phyloP scores from a whole-genome alignment of 257 asterid species.

The Craterostigma plantagineum region DNA sequence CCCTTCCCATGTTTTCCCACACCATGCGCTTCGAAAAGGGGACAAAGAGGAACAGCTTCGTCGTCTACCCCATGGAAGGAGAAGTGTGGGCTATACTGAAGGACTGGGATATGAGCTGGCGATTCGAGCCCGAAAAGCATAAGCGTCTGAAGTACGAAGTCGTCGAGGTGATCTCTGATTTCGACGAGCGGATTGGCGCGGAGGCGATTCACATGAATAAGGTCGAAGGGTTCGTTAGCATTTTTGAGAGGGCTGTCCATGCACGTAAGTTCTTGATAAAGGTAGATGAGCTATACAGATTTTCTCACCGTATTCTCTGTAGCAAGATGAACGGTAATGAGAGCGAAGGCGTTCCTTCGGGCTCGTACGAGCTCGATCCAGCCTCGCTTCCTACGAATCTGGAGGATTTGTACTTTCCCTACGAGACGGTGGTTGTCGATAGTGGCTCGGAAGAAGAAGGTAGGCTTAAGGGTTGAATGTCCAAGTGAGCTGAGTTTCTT shows the following conservation, averaged over 20 bases:
- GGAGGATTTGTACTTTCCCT: conserved; percentile 17
- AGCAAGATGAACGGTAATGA: conserved; percentile 32
- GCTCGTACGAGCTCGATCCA: conserved; percentile 44
- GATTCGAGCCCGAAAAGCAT: conserved; percentile 17
- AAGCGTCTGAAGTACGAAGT: conserved; percentile 31
- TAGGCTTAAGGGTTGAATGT: no score
- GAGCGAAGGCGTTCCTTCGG: conserved; percentile 28
- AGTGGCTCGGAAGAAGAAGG: no score
- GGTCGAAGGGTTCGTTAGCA: conserved; percentile 31
- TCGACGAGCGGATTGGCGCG: conserved; percentile 15
- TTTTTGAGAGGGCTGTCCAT: conserved; percentile 20
- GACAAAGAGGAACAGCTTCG: conserved; percentile 17
- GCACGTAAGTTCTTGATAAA: conserved; percentile 12
- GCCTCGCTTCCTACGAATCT: conserved; percentile 23
- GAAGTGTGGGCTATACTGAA: conserved; percentile 73
- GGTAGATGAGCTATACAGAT: conserved; percentile 18
- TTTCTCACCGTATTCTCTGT: conserved; percentile 32
- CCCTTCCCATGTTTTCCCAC: conserved; percentile 25
- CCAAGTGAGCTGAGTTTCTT: no score
- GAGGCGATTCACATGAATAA: conserved; percentile 28
- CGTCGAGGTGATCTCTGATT: conserved; percentile 53
- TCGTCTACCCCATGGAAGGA: conserved; percentile 43
- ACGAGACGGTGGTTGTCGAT: conserved; percentile 6
- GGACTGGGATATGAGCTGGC: conserved; percentile 57
- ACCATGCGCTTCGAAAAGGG: conserved; percentile 22